Percentiles rank a stretch among this genome's conserved stretches.
phyloP scores from a whole-genome alignment of 768 basidiomycete genomes.

The Roridomyces roridus region DNA sequence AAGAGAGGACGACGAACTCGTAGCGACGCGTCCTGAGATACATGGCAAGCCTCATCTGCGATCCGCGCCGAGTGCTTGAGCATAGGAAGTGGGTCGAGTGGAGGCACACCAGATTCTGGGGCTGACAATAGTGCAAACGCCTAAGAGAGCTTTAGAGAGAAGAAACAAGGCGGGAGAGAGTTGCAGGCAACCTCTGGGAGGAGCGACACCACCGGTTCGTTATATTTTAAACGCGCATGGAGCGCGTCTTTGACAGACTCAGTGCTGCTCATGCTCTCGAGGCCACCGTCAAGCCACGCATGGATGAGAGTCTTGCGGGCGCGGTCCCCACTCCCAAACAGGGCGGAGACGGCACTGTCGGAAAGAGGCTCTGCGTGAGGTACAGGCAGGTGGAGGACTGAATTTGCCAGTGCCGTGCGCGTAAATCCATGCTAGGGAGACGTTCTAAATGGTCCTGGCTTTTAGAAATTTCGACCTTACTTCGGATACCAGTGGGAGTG shows the following conservation, averaged over 20 bases:
- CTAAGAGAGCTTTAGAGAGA: constrained; percentile 39
- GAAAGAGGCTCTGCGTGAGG: constrained; percentile 66
- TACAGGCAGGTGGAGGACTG: constrained; percentile 61
- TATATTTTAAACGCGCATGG: constrained; percentile 61
- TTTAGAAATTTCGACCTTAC: constrained; percentile 1
- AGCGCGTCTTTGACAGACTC: constrained; percentile 58
- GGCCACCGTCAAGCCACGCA: constrained; percentile 79
- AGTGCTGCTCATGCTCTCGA: constrained; percentile 51
- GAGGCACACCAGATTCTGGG: constrained; percentile 52
- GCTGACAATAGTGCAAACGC: constrained; percentile 75
- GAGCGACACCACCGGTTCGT: constrained; percentile 67
- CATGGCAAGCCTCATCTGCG: constrained; percentile 74
- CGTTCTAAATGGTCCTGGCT: background rate
- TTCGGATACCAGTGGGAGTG: constrained; percentile 61
- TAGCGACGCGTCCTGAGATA: constrained; percentile 56
- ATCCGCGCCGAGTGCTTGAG: constrained; percentile 64
- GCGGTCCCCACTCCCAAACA: constrained; percentile 75
- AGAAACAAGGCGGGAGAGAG: too few species aligned
- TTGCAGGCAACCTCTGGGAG: constrained; percentile 64
- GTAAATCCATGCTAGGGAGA: constrained; percentile 70
- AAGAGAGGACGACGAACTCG: constrained; percentile 51
- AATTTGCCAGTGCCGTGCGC: constrained; percentile 67
- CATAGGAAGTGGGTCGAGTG: constrained; percentile 65
- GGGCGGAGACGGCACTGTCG: constrained; percentile 70
- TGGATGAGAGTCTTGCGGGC: constrained; percentile 68